Conservation (phyloP, 768 basidiomycete species). For the Strobilomyces echinocephalus region DNA sequence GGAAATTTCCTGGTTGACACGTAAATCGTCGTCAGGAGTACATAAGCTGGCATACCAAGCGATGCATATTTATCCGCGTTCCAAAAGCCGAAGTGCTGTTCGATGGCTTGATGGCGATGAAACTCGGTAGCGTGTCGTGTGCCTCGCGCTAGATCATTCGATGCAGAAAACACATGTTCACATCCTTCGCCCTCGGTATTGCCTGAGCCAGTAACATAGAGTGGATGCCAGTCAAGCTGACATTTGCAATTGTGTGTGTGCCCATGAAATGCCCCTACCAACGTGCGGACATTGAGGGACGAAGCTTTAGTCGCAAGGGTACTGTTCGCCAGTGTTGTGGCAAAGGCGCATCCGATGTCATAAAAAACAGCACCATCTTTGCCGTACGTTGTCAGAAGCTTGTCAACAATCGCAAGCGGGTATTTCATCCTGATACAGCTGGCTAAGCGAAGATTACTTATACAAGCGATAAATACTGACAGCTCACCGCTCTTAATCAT, state of each 20-base stretch:
- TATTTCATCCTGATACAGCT: constrained; percentile 7
- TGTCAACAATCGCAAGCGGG: neutral
- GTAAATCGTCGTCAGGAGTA: neutral
- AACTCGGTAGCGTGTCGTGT: neutral
- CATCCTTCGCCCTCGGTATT: neutral
- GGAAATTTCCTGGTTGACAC: neutral
- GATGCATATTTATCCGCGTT: neutral
- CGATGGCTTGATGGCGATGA: neutral
- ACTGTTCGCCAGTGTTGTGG: neutral
- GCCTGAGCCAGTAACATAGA: neutral
- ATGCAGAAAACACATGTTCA: neutral
- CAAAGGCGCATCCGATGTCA: neutral
- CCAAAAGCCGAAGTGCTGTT: neutral
- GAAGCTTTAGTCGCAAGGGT: neutral
- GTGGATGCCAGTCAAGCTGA: neutral
- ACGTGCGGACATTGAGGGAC: neutral
- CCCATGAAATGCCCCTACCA: neutral
- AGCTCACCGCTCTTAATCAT: constrained; percentile 16
- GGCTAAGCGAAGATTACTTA: neutral
- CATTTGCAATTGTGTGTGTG: neutral
- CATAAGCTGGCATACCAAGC: neutral
- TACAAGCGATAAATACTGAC: neutral
- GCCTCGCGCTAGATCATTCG: neutral
- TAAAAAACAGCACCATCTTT: neutral
- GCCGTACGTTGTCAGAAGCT: neutral